These are phyloP conservation scores for Globisporangium orthogonon DNA, from an alignment of 352 stramenopile species.

Conservation along the genomic window DNA sequence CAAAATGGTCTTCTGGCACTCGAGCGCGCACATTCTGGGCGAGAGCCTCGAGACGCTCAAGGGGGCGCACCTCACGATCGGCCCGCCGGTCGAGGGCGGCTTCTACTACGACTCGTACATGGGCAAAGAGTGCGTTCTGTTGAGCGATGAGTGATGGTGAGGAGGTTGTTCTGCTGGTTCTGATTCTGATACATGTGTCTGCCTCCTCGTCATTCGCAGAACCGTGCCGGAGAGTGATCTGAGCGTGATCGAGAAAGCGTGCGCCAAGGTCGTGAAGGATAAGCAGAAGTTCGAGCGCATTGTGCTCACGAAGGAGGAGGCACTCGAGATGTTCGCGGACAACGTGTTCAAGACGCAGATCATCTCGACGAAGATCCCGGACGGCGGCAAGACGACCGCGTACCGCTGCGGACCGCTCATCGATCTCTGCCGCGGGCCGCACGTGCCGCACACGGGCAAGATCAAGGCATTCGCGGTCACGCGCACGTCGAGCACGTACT, in stretches of 20 bases:
- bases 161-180: not conserved
- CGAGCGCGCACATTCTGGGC: conserved; percentile 97
- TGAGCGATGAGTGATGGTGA: not conserved
- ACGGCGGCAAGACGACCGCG: conserved; percentile 94
- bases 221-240: conserved; percentile 72
- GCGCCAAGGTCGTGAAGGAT: conserved; percentile 91
- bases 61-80: conserved; percentile 95
- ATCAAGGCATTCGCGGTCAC: conserved; percentile 95
- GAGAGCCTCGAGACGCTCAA: conserved; percentile 95
- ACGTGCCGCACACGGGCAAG: conserved; percentile 91
- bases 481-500: conserved; percentile 94
- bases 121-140: conserved; percentile 71
- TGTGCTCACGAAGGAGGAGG: conserved; percentile 96
- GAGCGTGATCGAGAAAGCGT: conserved; percentile 89
- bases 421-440: conserved; percentile 95
- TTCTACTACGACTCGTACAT: conserved; percentile 99
- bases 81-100: conserved; percentile 92
- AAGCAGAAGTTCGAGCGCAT: conserved; percentile 95
- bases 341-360: conserved; percentile 95
- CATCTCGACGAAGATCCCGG: conserved; percentile 96
- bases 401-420: conserved; percentile 98
- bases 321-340: conserved; percentile 87
- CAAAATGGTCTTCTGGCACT: conserved; percentile 96
- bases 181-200: conserved; percentile 7
- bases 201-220: too few relatives aligned